Evolutionary conservation across 441 rosid genomes (phyloP).

Genomic region (Bruguiera hainesii): DNA sequence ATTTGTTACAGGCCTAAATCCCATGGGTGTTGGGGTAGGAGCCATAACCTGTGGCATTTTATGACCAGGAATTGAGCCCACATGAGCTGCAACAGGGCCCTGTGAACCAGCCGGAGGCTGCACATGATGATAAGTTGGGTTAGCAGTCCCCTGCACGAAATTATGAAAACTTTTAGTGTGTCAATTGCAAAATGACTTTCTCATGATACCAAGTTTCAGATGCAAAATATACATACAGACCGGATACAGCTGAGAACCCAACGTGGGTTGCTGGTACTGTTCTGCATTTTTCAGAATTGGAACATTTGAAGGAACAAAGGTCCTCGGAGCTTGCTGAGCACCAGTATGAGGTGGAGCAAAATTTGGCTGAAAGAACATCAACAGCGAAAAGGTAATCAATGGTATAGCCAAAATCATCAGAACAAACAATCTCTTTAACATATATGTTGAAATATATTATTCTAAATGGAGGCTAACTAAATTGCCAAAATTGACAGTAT

Average conservation of each 20-base stretch:
- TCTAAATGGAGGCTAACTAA: no score
- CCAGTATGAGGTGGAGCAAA: constrained; percentile 50
- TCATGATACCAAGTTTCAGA: constrained; percentile 10
- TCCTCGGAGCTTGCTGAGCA: constrained; percentile 58
- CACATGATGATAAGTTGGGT: constrained; percentile 48
- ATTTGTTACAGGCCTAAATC: constrained; percentile 65
- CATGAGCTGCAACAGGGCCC: constrained; percentile 48
- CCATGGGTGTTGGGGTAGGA: constrained; percentile 49
- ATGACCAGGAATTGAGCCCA: constrained; percentile 51
- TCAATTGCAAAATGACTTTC: constrained; percentile 15
- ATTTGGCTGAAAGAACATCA: constrained; percentile 43
- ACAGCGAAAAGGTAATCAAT: constrained; percentile 14
- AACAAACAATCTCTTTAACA: not conserved
- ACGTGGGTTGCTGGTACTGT: constrained; percentile 85
- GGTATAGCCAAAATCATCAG: not conserved
- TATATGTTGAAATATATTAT: not conserved
- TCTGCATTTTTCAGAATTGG: constrained; percentile 76
- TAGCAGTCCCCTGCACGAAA: constrained; percentile 54
- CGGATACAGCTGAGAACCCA: constrained; percentile 76
- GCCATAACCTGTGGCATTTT: constrained; percentile 59
- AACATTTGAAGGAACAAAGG: constrained; percentile 84
- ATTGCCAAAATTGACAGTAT: no score
- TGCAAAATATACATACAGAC: constrained; percentile 42
- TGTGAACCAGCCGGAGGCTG: constrained; percentile 61
- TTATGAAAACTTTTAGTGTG: constrained; percentile 14